Evolutionary conservation across 495 filamentous ascomycete species (phyloP), one percentile per base, ranked within the genome.

Genomic region (Platismatia glauca): DNA sequence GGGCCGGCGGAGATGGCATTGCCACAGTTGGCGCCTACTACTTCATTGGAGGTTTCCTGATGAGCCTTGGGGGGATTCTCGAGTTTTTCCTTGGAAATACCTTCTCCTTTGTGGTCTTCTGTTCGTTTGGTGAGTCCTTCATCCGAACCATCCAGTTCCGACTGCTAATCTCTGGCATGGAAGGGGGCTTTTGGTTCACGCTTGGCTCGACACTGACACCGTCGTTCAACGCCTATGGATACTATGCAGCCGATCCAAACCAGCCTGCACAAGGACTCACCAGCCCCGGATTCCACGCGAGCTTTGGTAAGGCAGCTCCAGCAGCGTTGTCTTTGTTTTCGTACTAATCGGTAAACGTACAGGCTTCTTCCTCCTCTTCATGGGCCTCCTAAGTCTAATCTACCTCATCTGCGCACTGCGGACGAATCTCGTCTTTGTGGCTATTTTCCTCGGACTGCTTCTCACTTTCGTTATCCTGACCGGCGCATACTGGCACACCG

Each of bases 1-100:
- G 84, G 16, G 77, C 87, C 7, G 68, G 82, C 18, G 84, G 83
- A 6, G 81, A 75, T 66, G 88, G 86, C 29, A 81, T 82, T 31
- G 86, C 68, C 24, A 61, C 63, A 0, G n/a, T 68, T 3, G 68
- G 67, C 1, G 48, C 66, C 3, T 70, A 70, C 31, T 70, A 68
- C 34, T 70, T 70, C 64, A 62, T 68, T n/a, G 65, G 65, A 3
- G 65, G 65, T 7, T 68, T 89, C 13, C 76, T 89, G 4, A 84
- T 88, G 77, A 73, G 85, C 29, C 61, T 89, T 0, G 84, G 83
- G 7, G 82, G 78, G 15, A 62, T 90, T 37, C 80, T 88, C 18
- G 87, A 90, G 66, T 88, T 84, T 74, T 75, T 89, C 66, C 76
- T 89, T 9, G 86, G 86, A 34, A 89, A 90, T 71, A 90, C 87